Evolutionary conservation across 495 filamentous ascomycete genomes (phyloP).

Genomic region (Penicillium silybi): DNA sequence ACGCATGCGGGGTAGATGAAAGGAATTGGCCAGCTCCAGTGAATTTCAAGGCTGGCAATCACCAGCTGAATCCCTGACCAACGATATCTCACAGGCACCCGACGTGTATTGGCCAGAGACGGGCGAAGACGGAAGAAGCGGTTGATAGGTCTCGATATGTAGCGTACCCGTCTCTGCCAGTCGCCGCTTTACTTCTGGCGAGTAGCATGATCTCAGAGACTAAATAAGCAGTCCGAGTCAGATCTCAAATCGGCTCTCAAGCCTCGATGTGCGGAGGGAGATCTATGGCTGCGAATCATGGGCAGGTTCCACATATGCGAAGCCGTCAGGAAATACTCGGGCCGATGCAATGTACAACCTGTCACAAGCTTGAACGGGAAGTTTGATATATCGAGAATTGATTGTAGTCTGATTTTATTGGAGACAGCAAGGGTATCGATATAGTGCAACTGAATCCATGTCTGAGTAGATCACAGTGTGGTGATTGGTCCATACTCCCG

Average conservation of each 20-base stretch:
- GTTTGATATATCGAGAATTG: background rate
- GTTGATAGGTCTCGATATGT: background rate
- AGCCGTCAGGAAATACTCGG: background rate
- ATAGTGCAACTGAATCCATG: constrained; percentile 3
- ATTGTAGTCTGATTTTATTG: background rate
- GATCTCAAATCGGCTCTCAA: background rate
- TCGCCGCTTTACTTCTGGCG: background rate
- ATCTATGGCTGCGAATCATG: background rate
- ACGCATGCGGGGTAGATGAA: background rate
- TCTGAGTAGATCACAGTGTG: background rate
- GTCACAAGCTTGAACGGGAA: background rate
- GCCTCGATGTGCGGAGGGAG: background rate
- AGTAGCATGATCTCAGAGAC: background rate
- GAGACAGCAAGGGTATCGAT: constrained; percentile 2
- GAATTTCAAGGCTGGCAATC: background rate
- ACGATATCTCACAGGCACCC: background rate
- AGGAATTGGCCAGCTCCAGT: background rate
- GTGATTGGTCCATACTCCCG: constrained; percentile 10
- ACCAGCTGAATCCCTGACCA: background rate
- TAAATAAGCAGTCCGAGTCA: background rate
- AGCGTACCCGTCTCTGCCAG: background rate
- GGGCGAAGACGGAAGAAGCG: background rate
- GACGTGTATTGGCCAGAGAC: background rate
- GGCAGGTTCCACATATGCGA: background rate
- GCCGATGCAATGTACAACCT: background rate